phyloP scores from a whole-genome alignment of 2,329 filamentous ascomycete genomes.

The Stachybotrys chartarum region DNA sequence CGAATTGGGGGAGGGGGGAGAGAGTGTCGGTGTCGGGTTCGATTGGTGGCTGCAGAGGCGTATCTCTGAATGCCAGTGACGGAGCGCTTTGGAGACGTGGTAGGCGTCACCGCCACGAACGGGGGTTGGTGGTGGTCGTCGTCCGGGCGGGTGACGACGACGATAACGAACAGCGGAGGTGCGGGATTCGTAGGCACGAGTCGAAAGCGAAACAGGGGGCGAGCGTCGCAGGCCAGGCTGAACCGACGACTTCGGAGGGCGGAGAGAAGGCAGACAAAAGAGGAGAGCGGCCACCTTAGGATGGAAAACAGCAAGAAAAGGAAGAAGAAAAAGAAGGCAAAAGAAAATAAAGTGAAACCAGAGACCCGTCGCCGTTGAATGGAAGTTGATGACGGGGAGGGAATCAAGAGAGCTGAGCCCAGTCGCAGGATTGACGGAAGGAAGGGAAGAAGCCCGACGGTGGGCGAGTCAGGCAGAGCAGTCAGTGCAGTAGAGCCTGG shows the following conservation, averaged over 20 bases:
- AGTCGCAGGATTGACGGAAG: no score
- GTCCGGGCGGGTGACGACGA: neutral
- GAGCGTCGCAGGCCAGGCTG: slow-evolving; percentile 2
- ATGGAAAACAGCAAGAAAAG: neutral
- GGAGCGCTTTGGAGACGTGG: neutral
- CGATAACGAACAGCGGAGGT: neutral
- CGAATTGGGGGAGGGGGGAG: neutral
- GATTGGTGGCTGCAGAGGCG: neutral
- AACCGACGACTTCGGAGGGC: slow-evolving; percentile 1
- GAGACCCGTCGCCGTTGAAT: neutral
- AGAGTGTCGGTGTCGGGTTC: neutral
- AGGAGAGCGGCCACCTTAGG: neutral
- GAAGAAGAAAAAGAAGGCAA: slow-evolving; percentile 5
- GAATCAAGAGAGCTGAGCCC: slow-evolving; percentile 1
- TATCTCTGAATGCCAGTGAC: no score
- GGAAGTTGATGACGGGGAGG: slow-evolving; percentile 5
- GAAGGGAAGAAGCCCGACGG: no score
- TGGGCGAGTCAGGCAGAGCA: no score
- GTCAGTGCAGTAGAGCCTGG: no score
- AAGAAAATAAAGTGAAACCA: slow-evolving; percentile 4
- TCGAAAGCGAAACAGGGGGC: neutral
- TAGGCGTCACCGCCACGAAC: slow-evolving; percentile 1
- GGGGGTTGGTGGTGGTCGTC: neutral
- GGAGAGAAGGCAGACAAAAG: neutral
- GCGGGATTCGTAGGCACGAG: neutral